Conservation (phyloP, 148 eudicot species). For the Heliosperma pusillum region DNA sequence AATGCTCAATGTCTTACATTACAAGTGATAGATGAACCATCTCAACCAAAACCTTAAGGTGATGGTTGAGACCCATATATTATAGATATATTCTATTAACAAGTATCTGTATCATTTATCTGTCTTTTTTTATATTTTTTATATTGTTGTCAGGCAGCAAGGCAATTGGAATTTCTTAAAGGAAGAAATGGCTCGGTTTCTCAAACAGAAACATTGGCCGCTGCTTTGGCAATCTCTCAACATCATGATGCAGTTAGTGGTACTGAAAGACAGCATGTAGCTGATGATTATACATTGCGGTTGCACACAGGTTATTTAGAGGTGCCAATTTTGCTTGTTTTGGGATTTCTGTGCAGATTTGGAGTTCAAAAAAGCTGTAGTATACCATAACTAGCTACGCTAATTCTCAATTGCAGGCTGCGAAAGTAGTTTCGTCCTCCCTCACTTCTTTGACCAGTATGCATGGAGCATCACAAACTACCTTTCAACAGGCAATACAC, state of each 20-base stretch:
- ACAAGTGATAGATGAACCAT: too few relatives aligned
- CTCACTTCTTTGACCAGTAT: conserved; percentile 40
- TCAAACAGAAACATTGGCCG: conserved; percentile 49
- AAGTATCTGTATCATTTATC: neutral
- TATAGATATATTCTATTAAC: too few relatives aligned
- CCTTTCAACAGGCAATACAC: conserved; percentile 69
- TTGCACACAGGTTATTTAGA: conserved; percentile 58
- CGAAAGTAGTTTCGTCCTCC: conserved; percentile 74
- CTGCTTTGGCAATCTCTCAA: conserved; percentile 74
- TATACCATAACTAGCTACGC: conserved; percentile 9
- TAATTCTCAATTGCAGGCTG: conserved; percentile 54
- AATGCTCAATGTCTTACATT: neutral
- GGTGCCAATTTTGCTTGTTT: conserved; percentile 31
- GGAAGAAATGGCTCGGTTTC: conserved; percentile 57
- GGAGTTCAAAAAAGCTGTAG: neutral
- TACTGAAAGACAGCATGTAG: conserved; percentile 70
- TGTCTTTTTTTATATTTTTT: too few relatives aligned
- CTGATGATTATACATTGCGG: conserved; percentile 65
- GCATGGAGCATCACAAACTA: conserved; percentile 33
- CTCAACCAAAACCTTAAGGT: too few relatives aligned
- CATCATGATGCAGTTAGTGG: conserved; percentile 89
- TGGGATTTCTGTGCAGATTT: neutral
- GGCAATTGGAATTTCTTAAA: conserved; percentile 58
- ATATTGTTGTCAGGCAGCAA: conserved; percentile 53
- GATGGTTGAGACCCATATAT: too few relatives aligned